Conservation (phyloP, 2,329 filamentous ascomycete genomes). For the Hypoxylon sp. region DNA sequence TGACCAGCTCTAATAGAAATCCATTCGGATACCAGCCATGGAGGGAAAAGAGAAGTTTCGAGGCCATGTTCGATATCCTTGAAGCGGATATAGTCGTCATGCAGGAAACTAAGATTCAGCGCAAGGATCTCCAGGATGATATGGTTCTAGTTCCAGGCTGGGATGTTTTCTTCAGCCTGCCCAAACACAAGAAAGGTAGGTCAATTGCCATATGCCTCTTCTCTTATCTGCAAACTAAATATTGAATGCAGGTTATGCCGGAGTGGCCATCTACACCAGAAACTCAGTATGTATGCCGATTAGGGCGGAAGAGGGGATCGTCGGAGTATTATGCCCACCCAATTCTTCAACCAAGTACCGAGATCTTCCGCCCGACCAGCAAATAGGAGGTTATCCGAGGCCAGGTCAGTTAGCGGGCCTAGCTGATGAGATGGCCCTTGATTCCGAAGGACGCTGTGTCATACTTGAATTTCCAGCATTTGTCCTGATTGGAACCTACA, state of each 20-base stretch:
- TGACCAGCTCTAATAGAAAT: conserved; percentile 67
- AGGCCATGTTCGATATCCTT: conserved; percentile 93
- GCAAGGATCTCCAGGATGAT: conserved; percentile 91
- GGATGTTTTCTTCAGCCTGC: conserved; percentile 96
- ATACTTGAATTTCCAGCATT: conserved; percentile 95
- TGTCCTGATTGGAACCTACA: conserved; percentile 92
- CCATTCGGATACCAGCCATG: conserved; percentile 89
- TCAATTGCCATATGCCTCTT: conserved; percentile 12
- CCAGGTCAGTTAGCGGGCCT: conserved; percentile 73
- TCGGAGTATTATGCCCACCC: conserved; percentile 82
- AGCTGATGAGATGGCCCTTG: conserved; percentile 80
- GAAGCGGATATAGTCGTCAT: conserved; percentile 94
- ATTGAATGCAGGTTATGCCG: conserved; percentile 82
- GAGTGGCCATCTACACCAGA: conserved; percentile 95
- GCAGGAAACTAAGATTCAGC: conserved; percentile 96
- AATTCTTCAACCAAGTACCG: conserved; percentile 79
- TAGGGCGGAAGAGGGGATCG: conserved; percentile 92
- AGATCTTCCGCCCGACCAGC: conserved; percentile 78
- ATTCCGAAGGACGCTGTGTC: conserved; percentile 92
- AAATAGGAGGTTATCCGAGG: conserved; percentile 90
- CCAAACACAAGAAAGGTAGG: conserved; percentile 90
- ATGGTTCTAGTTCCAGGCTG: conserved; percentile 96
- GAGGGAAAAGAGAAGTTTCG: conserved; percentile 78
- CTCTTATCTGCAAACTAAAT: conserved; percentile 23
- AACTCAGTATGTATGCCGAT: conserved; percentile 88